A percentile compares a stretch with the other conserved stretches of the same genome.
Conservation (phyloP, 169 alveolate species). For the Cryptosporidium bovis region DNA sequence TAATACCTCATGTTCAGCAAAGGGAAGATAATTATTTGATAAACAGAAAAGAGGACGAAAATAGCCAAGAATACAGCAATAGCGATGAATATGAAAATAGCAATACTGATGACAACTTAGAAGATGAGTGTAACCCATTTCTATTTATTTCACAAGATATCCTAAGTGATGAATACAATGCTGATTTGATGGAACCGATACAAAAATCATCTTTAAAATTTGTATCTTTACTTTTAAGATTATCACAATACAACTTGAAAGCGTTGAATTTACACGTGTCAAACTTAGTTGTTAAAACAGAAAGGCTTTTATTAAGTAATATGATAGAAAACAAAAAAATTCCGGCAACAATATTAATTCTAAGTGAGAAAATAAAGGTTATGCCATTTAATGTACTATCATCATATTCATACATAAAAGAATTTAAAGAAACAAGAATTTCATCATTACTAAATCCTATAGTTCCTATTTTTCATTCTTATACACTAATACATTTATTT, state of each 20-base stretch:
- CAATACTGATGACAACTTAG: not conserved
- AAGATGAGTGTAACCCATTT: constrained; percentile 46
- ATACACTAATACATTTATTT: constrained; percentile 26
- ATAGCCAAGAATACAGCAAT: not conserved
- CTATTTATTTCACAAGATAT: constrained; percentile 10
- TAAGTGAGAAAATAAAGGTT: constrained; percentile 20
- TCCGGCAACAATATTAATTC: not conserved
- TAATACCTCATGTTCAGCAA: constrained; percentile 2
- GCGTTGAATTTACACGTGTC: constrained; percentile 35
- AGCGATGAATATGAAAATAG: not conserved
- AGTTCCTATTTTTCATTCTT: constrained; percentile 36
- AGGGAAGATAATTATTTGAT: no score
- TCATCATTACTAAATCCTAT: constrained; percentile 12
- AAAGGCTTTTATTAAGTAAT: constrained; percentile 46
- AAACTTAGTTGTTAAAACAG: constrained; percentile 39
- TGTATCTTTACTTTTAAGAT: constrained; percentile 5
- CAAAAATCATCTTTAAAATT: constrained; percentile 50
- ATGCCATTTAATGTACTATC: constrained; percentile 23
- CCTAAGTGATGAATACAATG: constrained; percentile 32
- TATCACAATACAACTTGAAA: constrained; percentile 32
- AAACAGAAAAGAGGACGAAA: not conserved
- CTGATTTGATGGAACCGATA: constrained; percentile 54
- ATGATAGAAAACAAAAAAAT: constrained; percentile 1
- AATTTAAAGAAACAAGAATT: constrained; percentile 22
- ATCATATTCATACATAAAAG: constrained; percentile 48